Conservation (phyloP, 768 basidiomycete species). For the Naganishia antarctica region DNA sequence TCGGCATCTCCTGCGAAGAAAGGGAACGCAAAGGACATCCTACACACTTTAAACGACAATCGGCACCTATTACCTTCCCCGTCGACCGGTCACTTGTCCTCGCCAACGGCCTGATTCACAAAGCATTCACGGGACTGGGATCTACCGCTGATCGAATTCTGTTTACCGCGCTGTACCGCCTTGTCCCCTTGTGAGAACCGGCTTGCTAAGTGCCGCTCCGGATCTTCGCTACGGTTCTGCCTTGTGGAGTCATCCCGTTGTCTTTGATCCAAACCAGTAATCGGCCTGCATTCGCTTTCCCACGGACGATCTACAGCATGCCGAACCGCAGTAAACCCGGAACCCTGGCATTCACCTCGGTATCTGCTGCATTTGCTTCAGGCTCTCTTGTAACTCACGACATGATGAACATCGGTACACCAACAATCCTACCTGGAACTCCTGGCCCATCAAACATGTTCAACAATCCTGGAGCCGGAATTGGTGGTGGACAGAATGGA, state of each 20-base stretch:
- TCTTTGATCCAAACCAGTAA: not conserved
- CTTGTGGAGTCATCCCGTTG: not conserved
- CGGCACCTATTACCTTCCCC: too few relatives aligned
- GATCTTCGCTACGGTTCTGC: not conserved
- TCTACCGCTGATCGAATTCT: not conserved
- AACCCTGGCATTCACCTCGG: not conserved
- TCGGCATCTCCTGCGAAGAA: too few relatives aligned
- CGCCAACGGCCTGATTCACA: too few relatives aligned
- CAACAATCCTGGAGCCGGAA: constrained; percentile 6
- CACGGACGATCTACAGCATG: not conserved
- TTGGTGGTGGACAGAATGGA: not conserved
- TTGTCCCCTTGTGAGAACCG: not conserved
- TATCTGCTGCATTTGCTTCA: constrained; percentile 8
- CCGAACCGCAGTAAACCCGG: constrained; percentile 9
- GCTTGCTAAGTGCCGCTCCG: not conserved
- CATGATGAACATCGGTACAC: constrained; percentile 6
- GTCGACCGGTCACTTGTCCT: too few relatives aligned
- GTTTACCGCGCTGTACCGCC: not conserved
- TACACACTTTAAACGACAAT: too few relatives aligned
- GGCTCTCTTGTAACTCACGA: not conserved
- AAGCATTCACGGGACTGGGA: too few relatives aligned
- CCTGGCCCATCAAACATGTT: not conserved
- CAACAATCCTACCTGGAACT: not conserved
- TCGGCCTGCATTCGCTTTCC: not conserved
- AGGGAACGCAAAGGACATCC: too few relatives aligned